phyloP scores from a whole-genome alignment of 2,329 filamentous ascomycete genomes.

The Trichoderma polysporum region DNA sequence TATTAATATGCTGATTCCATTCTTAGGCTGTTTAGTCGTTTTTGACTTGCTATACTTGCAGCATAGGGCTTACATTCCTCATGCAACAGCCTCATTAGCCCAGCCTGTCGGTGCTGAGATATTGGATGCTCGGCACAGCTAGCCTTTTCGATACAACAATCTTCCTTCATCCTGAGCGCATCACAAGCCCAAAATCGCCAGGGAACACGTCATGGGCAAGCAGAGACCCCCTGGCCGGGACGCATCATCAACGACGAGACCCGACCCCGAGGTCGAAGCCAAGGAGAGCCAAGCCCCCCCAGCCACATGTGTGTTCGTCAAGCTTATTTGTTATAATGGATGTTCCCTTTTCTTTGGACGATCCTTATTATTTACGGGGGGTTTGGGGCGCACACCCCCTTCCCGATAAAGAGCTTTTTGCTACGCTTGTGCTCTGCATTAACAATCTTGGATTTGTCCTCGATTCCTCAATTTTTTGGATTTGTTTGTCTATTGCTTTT shows the following conservation, averaged over 20 bases:
- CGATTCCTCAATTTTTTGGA: no score
- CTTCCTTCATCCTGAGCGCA: neutral
- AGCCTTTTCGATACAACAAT: neutral
- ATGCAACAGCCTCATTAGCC: constrained; percentile 3
- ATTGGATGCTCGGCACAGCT: no score
- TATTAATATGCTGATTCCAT: neutral
- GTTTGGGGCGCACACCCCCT: no score
- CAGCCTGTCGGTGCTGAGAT: neutral
- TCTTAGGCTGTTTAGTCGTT: neutral
- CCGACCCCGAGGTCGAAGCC: neutral
- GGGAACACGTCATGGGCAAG: neutral
- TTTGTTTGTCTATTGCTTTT: neutral
- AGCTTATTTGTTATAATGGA: neutral
- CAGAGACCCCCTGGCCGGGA: neutral
- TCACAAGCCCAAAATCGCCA: neutral
- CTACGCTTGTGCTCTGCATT: no score
- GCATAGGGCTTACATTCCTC: neutral
- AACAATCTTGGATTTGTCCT: no score
- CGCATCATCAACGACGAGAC: neutral
- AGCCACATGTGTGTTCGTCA: constrained; percentile 2
- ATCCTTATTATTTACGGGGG: no score
- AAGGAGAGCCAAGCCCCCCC: neutral
- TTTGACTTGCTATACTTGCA: neutral
- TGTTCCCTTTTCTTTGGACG: no score
- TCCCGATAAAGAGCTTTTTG: no score